A percentile compares a stretch with the other conserved stretches of the same genome.
These are phyloP conservation scores for Jacaranda copaia DNA, from an alignment of 257 asterid genomes.

Conservation along the genomic window DNA sequence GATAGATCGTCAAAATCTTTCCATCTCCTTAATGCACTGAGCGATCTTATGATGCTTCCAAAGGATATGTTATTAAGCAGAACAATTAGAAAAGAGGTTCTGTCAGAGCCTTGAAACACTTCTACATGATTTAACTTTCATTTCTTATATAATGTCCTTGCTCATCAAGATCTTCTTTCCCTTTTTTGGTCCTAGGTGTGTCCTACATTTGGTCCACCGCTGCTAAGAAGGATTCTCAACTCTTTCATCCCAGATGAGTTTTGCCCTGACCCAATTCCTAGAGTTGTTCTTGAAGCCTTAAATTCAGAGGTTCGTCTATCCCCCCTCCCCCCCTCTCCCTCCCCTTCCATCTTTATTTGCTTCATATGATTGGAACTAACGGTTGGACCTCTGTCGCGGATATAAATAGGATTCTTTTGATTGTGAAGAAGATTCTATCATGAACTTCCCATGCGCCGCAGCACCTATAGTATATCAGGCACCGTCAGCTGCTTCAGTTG, in stretches of 20 bases:
- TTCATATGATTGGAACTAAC: background rate
- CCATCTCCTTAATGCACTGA: slow-evolving; percentile 73
- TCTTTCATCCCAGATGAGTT: slow-evolving; percentile 78
- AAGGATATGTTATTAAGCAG: slow-evolving; percentile 75
- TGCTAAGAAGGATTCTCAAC: slow-evolving; percentile 73
- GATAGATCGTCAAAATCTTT: slow-evolving; percentile 60
- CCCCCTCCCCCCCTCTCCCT: background rate
- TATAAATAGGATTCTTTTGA: slow-evolving; percentile 54
- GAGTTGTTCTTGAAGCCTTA: slow-evolving; percentile 63
- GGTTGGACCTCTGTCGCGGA: slow-evolving; percentile 4
- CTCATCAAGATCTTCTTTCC: slow-evolving; percentile 4
- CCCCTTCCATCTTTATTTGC: background rate
- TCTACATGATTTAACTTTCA: background rate
- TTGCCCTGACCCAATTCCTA: slow-evolving; percentile 76
- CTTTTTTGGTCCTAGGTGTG: slow-evolving; percentile 58
- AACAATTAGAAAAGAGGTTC: slow-evolving; percentile 72
- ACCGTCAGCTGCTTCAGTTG: slow-evolving; percentile 55
- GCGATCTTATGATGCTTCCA: slow-evolving; percentile 92
- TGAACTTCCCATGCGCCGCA: slow-evolving; percentile 68
- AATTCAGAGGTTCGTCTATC: slow-evolving; percentile 59
- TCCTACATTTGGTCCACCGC: slow-evolving; percentile 66
- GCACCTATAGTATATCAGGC: slow-evolving; percentile 60
- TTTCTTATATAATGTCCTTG: background rate
- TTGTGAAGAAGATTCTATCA: slow-evolving; percentile 52
- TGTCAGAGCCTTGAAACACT: slow-evolving; percentile 20